Evolutionary conservation across 2,329 filamentous ascomycete genomes (phyloP).

Genomic region (Myriosclerotinia scirpicola): DNA sequence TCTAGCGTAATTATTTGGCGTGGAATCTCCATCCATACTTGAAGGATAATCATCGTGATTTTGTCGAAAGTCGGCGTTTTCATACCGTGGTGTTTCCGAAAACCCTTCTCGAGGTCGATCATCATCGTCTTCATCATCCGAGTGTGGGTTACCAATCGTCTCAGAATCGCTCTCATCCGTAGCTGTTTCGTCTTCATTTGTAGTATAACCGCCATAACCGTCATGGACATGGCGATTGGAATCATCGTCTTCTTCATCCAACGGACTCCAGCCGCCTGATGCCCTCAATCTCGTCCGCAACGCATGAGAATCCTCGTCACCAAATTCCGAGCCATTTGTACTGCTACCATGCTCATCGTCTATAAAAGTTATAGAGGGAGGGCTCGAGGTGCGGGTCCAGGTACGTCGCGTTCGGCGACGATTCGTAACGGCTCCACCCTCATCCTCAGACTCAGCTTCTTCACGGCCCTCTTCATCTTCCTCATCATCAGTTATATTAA

Average conservation of each 20-base stretch:
- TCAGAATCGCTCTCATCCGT: conserved; percentile 36
- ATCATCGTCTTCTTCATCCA: conserved; percentile 39
- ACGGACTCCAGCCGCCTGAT: conserved; percentile 40
- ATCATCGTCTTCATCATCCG: conserved; percentile 36
- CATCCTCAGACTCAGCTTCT: conserved; percentile 32
- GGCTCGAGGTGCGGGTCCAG: conserved; percentile 21
- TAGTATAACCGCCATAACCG: conserved; percentile 26
- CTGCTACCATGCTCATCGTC: conserved; percentile 28
- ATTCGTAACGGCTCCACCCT: conserved; percentile 37
- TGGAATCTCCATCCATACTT: conserved; percentile 11
- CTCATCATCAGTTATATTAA: conserved; percentile 35
- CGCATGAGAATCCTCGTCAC: conserved; percentile 33
- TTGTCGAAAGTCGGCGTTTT: conserved; percentile 22
- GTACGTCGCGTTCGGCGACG: conserved; percentile 30
- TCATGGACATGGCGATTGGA: conserved; percentile 24
- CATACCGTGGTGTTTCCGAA: conserved; percentile 32
- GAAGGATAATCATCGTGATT: neutral
- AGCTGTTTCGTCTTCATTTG: conserved; percentile 30
- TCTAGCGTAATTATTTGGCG: conserved; percentile 12
- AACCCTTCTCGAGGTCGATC: conserved; percentile 30
- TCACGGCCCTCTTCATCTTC: conserved; percentile 14
- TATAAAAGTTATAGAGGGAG: conserved; percentile 30
- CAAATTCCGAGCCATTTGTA: conserved; percentile 36
- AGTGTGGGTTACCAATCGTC: conserved; percentile 34
- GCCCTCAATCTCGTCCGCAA: conserved; percentile 25